Evolutionary conservation across 306 rosid genomes (phyloP), one percentile per base, ranked within the genome.

Genomic region (Cicer chorassanicum): DNA sequence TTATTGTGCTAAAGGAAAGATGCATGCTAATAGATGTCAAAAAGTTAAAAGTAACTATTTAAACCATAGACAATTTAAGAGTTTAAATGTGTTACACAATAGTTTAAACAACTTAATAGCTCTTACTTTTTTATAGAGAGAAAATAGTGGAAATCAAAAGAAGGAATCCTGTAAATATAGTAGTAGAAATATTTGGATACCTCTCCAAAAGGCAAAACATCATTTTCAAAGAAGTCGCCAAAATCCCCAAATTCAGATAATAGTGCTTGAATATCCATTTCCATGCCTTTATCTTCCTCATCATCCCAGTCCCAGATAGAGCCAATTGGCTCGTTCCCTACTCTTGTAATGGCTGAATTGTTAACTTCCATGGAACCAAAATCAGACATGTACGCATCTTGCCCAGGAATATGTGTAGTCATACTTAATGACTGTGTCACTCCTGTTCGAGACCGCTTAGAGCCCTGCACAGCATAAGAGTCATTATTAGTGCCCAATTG

Each of bases 241-340:
- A 94, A 94, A 79, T 86, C 97, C 81, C 98, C 98, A 88, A 91
- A 94, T 86, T 91, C 97, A 9, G 91, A 82, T 48, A 89, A 82
- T 78, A 94, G 96, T 54, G 96, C 92, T 78, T 84, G 87, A 69
- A 94, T 94, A 86, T 91, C 97, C 77, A 90, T 86, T 67, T 81
- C 97, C 66, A 48, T 72, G 74, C 88, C 97, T 78, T 85, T 86
- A 40, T 91, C 92, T 65, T 89, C 97, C 34, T 60, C 96, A 63
- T 89, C 97, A 76, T 89, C 97, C 97, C 97, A 94, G 82, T 91
- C 97, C 98, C 97, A 94, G 36, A 68, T 83, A 80, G 96, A 90
- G 79, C 86, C 95, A 78, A 83, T 84, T 71, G 86, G 88, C 78
- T 88, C 94, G 72, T 83, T 91, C 78, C 82, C 87, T 71, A 86